Conservation (phyloP, 2,329 filamentous ascomycete species). For the Fusarium brachygibbosum region DNA sequence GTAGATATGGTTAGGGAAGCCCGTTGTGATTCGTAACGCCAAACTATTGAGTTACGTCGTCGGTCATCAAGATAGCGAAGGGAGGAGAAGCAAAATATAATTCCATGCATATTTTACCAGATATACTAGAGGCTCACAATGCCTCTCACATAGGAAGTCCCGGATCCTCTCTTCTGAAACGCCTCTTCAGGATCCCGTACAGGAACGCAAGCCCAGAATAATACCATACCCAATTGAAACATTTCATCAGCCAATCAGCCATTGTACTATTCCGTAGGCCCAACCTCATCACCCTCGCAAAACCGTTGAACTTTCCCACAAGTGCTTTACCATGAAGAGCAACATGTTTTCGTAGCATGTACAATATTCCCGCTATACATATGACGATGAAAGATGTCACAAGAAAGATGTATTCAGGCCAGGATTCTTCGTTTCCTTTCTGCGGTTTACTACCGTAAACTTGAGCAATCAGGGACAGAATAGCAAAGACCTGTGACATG, state of each 20-base stretch:
- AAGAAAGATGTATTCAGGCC: not conserved
- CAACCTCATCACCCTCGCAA: no score
- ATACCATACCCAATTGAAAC: not conserved
- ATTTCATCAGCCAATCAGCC: not conserved
- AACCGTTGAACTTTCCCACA: not conserved
- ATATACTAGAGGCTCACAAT: not conserved
- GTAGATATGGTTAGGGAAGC: not conserved
- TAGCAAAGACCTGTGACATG: not conserved
- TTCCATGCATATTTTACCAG: rapidly evolving
- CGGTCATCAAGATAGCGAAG: no score
- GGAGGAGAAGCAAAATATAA: rapidly evolving
- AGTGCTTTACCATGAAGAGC: not conserved
- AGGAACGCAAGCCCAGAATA: not conserved
- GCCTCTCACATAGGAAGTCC: not conserved
- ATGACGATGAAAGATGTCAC: not conserved
- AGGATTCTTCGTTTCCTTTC: not conserved
- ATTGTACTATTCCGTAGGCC: not conserved
- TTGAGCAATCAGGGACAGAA: not conserved
- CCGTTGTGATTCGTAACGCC: not conserved
- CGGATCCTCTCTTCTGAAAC: not conserved
- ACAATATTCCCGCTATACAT: not conserved
- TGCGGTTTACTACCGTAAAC: conserved; percentile 9
- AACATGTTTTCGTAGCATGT: not conserved
- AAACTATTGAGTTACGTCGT: not conserved
- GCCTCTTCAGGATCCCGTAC: no score